phyloP scores from a whole-genome alignment of 2,329 filamentous ascomycete species.

The Lachnellula arida region DNA sequence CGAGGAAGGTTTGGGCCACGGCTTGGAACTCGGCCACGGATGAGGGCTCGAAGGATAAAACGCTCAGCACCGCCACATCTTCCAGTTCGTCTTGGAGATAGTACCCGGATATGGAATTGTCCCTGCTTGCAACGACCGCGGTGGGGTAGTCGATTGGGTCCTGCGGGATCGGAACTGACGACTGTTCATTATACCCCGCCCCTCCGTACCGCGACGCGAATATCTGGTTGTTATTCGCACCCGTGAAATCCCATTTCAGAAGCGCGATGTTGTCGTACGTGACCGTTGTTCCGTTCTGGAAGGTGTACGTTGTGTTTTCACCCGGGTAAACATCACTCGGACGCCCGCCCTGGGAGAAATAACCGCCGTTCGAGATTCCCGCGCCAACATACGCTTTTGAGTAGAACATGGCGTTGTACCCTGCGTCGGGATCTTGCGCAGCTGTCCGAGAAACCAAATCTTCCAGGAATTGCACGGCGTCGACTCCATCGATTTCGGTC shows the following conservation, averaged over 20 bases:
- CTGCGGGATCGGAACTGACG: neutral
- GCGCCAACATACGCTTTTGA: slow-evolving; percentile 17
- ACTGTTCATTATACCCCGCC: neutral
- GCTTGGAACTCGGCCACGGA: slow-evolving; percentile 13
- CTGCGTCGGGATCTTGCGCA: slow-evolving; percentile 34
- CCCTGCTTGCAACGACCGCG: slow-evolving; percentile 6
- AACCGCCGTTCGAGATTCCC: slow-evolving; percentile 19
- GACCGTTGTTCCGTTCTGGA: slow-evolving; percentile 33
- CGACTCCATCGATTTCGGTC: slow-evolving; percentile 47
- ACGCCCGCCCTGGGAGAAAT: slow-evolving; percentile 33
- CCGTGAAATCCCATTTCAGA: slow-evolving; percentile 28
- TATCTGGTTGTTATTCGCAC: neutral
- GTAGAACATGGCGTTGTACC: slow-evolving; percentile 36
- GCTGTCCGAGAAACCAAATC: slow-evolving; percentile 33
- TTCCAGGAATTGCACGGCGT: slow-evolving; percentile 43
- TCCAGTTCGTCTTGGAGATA: slow-evolving; percentile 7
- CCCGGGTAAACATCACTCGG: slow-evolving; percentile 33
- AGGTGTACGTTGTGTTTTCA: slow-evolving; percentile 31
- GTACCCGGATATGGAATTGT: slow-evolving; percentile 10
- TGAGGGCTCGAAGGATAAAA: slow-evolving; percentile 5
- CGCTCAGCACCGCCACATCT: slow-evolving; percentile 13
- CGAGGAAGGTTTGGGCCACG: slow-evolving; percentile 35
- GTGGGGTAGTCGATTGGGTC: slow-evolving; percentile 6
- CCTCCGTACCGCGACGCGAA: neutral
- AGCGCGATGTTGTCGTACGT: slow-evolving; percentile 30